Evolutionary conservation across 108 stramenopile species (phyloP).

Genomic region (Skeletonema potamos): DNA sequence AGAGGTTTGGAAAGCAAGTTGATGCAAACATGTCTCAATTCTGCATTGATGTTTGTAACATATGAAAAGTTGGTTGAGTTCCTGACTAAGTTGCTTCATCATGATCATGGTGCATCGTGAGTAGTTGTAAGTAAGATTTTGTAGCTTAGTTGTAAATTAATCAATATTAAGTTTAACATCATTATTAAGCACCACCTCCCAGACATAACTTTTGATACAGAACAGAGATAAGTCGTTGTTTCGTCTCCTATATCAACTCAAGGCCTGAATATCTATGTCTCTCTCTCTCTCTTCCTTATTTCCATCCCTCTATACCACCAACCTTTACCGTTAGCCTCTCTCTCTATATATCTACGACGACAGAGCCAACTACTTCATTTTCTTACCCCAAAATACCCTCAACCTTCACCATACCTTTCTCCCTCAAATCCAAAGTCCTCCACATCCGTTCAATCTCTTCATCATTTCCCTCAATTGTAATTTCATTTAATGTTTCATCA

Average conservation of each 20-base stretch:
- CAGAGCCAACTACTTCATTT: background rate
- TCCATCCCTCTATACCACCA: conserved; percentile 74
- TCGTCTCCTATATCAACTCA: background rate
- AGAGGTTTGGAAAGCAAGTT: conserved; percentile 64
- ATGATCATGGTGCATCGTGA: background rate
- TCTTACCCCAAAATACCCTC: conserved; percentile 69
- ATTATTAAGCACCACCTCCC: background rate
- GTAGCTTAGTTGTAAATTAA: background rate
- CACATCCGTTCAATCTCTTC: conserved; percentile 96
- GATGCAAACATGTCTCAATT: conserved; percentile 58
- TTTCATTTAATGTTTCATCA: conserved; percentile 85
- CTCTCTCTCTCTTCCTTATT: background rate
- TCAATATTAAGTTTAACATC: background rate
- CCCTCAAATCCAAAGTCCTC: conserved; percentile 83
- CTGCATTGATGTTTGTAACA: conserved; percentile 51
- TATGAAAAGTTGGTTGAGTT: conserved; percentile 53
- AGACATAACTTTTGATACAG: background rate
- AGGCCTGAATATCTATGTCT: background rate
- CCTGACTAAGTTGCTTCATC: conserved; percentile 2
- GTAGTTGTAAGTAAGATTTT: background rate
- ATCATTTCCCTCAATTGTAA: conserved; percentile 79
- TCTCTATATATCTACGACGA: no score
- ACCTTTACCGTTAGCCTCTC: conserved; percentile 96
- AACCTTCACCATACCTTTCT: conserved; percentile 95
- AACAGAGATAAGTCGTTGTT: background rate